A percentile compares a stretch with the other conserved stretches of the same genome.
Evolutionary conservation across 2,329 filamentous ascomycete species (phyloP).

Genomic region (Fusarium verticillioides): DNA sequence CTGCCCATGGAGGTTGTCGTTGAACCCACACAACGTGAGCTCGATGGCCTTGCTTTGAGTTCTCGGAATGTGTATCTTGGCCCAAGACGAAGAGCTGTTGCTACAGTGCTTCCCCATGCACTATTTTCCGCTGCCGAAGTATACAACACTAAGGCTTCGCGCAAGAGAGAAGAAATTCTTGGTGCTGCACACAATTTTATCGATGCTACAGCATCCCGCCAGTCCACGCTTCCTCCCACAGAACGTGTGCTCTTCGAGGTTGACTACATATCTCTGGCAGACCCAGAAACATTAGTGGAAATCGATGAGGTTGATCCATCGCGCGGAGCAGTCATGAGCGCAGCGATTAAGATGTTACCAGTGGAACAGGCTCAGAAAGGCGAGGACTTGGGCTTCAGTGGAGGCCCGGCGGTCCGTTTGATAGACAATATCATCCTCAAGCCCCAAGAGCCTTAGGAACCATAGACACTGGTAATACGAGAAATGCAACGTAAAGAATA

Average conservation of each 20-base stretch:
- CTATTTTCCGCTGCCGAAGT: slow-evolving; percentile 76
- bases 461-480: slow-evolving; percentile 10
- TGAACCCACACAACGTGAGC: slow-evolving; percentile 78
- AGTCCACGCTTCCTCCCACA: slow-evolving; percentile 67
- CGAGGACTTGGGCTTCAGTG: slow-evolving; percentile 80
- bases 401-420: slow-evolving; percentile 81
- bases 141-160: slow-evolving; percentile 64
- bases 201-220: slow-evolving; percentile 65
- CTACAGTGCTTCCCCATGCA: slow-evolving; percentile 76
- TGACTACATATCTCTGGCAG: slow-evolving; percentile 92
- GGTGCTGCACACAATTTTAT: slow-evolving; percentile 74
- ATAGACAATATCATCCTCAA: slow-evolving; percentile 91
- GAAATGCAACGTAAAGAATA: slow-evolving; percentile 8
- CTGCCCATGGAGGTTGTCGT: slow-evolving; percentile 80
- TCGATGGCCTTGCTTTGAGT: slow-evolving; percentile 88
- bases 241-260: slow-evolving; percentile 80
- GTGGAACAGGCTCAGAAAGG: slow-evolving; percentile 75
- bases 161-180: slow-evolving; percentile 74
- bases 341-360: slow-evolving; percentile 89
- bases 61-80: slow-evolving; percentile 96
- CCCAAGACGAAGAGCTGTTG: slow-evolving; percentile 74
- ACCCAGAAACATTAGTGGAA: slow-evolving; percentile 86
- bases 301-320: slow-evolving; percentile 74
- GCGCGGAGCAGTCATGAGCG: slow-evolving; percentile 85
- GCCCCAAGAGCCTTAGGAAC: slow-evolving; percentile 45